A percentile compares a stretch with the other conserved stretches of the same genome.
phyloP scores from a whole-genome alignment of 768 basidiomycete species.

The Lentinula lateritia region DNA sequence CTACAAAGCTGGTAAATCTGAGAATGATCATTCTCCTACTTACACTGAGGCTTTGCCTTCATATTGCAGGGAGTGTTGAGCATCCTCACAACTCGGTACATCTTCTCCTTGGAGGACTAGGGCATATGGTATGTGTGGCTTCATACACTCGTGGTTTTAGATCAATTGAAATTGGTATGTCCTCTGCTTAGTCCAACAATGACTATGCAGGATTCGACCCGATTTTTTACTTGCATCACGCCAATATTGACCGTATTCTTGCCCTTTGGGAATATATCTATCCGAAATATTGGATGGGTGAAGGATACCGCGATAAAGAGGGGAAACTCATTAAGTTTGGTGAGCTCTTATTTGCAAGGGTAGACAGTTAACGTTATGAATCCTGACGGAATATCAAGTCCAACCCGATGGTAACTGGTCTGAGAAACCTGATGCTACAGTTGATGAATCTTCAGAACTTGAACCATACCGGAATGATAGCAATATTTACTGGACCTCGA shows the following conservation, averaged over 20 bases:
- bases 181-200: neutral
- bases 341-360: neutral
- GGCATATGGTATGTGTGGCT: neutral
- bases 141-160: no score
- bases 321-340: neutral
- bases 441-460: neutral
- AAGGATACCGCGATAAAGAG: neutral
- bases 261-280: neutral
- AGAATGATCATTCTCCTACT: neutral
- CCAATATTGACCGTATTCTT: neutral
- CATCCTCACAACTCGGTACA: neutral
- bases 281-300: neutral
- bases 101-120: neutral
- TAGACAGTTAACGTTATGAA: neutral
- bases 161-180: neutral
- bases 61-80: neutral
- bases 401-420: neutral
- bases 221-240: neutral
- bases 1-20: neutral
- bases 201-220: neutral
- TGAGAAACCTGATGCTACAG: neutral
- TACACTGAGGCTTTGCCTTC: neutral
- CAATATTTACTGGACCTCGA: neutral
- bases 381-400: neutral
- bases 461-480: neutral